Evolutionary conservation across 352 stramenopile genomes (phyloP).

Genomic region (Elongisporangium anandrum): DNA sequence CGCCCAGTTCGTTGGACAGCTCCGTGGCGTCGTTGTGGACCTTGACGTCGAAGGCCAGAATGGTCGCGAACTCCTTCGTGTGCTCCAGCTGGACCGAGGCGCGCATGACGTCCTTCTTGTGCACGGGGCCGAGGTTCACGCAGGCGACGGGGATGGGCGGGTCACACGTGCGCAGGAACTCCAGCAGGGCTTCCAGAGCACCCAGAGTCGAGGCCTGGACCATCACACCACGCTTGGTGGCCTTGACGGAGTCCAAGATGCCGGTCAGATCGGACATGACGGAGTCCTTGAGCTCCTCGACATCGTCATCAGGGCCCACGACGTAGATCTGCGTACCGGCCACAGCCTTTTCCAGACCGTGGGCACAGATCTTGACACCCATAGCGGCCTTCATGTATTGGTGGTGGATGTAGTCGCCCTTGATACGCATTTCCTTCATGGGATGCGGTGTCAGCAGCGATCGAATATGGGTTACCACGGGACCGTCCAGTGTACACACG

Average conservation of each 20-base stretch:
- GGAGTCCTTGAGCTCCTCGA: constrained; percentile 97
- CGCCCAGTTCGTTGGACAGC: constrained; percentile 89
- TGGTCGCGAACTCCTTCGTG: constrained; percentile 95
- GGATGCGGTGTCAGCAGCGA: constrained; percentile 98
- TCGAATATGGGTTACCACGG: constrained; percentile 96
- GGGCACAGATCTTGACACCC: constrained; percentile 97
- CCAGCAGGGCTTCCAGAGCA: constrained; percentile 97
- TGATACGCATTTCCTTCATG: constrained; percentile 96
- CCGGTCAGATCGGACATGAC: constrained; percentile 96
- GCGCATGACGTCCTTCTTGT: constrained; percentile 99
- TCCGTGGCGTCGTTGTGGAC: constrained; percentile 93
- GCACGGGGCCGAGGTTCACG: constrained; percentile 97
- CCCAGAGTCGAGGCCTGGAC: constrained; percentile 99
- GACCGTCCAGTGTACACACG: constrained; percentile 97
- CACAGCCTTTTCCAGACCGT: constrained; percentile 97
- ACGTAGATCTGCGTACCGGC: constrained; percentile 98
- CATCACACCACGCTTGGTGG: constrained; percentile 96
- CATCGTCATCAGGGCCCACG: constrained; percentile 94
- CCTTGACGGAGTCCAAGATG: constrained; percentile 95
- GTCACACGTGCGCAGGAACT: constrained; percentile 95
- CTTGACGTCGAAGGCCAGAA: constrained; percentile 98
- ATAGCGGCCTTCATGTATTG: constrained; percentile 97
- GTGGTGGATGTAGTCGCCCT: constrained; percentile 94
- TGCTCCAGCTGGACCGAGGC: constrained; percentile 99
- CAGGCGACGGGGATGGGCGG: constrained; percentile 92